A percentile compares a stretch with the other conserved stretches of the same genome.
These are phyloP conservation scores for Torulaspora pretoriensis DNA, from an alignment of 1,139 yeast species.

Conservation along the genomic window DNA sequence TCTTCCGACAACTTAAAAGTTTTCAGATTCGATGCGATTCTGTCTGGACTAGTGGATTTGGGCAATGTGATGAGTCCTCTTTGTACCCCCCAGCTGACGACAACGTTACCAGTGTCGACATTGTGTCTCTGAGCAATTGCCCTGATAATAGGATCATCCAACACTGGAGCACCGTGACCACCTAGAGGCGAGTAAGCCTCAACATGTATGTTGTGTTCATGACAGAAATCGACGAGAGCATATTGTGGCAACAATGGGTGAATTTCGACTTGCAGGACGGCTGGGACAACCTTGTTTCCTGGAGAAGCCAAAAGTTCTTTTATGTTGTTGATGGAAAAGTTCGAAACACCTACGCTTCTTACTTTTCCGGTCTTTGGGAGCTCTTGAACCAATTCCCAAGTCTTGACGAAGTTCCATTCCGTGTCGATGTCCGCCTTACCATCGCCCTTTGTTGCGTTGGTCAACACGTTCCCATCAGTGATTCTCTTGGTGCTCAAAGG, in stretches of 20 bases:
- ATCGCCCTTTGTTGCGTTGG: constrained; percentile 42
- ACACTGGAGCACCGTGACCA: constrained; percentile 59
- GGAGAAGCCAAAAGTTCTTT: constrained; percentile 50
- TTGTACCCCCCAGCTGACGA: constrained; percentile 68
- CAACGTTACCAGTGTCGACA: constrained; percentile 56
- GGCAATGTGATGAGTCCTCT: constrained; percentile 71
- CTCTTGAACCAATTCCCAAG: constrained; percentile 68
- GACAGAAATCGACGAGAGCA: constrained; percentile 54
- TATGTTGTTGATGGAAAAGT: constrained; percentile 56
- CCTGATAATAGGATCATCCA: constrained; percentile 46
- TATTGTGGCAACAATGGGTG: constrained; percentile 74
- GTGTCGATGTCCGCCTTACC: constrained; percentile 41
- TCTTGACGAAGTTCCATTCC: constrained; percentile 54
- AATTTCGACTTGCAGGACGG: constrained; percentile 66
- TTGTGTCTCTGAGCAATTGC: constrained; percentile 53
- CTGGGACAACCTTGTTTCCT: constrained; percentile 56
- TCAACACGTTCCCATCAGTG: constrained; percentile 37
- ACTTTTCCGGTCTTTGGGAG: constrained; percentile 55
- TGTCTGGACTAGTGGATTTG: constrained; percentile 57
- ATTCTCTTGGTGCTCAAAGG: constrained; percentile 46
- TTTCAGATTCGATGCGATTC: constrained; percentile 57
- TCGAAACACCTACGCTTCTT: constrained; percentile 75
- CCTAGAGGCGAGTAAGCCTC: constrained; percentile 85
- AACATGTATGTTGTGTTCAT: constrained; percentile 51
- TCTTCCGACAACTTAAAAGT: constrained; percentile 49